Base-by-base conservation (phyloP, 805 yeast genomes). In the Kluyveromyces wickerhamii region DNA sequence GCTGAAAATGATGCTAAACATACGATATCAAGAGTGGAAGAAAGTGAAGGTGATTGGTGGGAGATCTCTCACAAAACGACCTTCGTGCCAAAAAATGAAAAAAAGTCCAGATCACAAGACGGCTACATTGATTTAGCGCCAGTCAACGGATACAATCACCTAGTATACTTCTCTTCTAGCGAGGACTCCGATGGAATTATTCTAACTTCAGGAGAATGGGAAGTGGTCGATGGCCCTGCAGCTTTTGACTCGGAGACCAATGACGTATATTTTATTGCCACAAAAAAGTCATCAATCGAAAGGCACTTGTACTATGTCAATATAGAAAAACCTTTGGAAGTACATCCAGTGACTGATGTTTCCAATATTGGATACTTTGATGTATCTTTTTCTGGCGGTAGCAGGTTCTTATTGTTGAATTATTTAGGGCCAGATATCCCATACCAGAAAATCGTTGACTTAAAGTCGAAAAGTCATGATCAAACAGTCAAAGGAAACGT, bases 61-160 rank as follows among this genome's bases (percentile, higher is more conserved):
- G 94, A 82, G 51, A 74, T 83, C 29, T 69, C 77, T 7, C 86
- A 78, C 45, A 70, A 74, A 40, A 74, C 83, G 2, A 56, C 66
- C 16, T 72, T 60, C 48, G 63, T 82, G 25, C 84, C 85, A 11
- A 66, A 66, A 31, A 67, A 74, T 35, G 51, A 49, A 1, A 36
- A 54, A 2, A 48, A 50, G 6, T 66, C 67, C 5, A 66, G 82
- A 26, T 41, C 50, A 2, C 38, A 58, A 7, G 79, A 78, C 45
- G 94, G 94, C 1, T 92, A 92, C 57, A 72, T 92, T 38, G 98
- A 92, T 55, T 70, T 88, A 2, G 63, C 79, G 12, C 77, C 76
- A 4, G 63, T 73, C 17, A 66, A 73, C 40, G 84, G 84, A 0
- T 76, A 50, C 45, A 67, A 67, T 38, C 98, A 92, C 57, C 64